Evolutionary conservation across 1,284 basidiomycete genomes (phyloP).

Genomic region (Ceratobasidium sp.): DNA sequence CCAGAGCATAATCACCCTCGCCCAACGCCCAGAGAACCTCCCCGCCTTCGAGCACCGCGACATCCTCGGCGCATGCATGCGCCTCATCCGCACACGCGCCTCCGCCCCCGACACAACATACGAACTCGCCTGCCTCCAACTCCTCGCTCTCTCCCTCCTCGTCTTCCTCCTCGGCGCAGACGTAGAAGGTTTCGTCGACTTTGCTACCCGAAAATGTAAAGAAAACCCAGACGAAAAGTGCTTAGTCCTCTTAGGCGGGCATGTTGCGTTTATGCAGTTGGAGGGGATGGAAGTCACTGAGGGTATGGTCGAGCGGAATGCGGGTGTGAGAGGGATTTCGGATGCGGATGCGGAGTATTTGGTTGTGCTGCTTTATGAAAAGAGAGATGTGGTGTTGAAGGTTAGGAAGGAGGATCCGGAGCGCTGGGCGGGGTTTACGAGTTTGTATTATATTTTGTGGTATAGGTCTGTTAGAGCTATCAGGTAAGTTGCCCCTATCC

Average conservation of each 20-base stretch:
- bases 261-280: background rate
- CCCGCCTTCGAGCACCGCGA: background rate
- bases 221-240: background rate
- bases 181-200: background rate
- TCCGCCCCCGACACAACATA: background rate
- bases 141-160: background rate
- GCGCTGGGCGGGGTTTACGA: conserved; percentile 32
- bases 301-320: background rate
- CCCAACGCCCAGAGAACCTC: background rate
- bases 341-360: conserved; percentile 3
- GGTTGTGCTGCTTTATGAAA: too few relatives aligned
- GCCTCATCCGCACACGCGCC: background rate
- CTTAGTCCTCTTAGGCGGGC: background rate
- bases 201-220: background rate
- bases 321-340: background rate
- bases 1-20: background rate
- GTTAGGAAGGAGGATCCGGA: conserved; percentile 9
- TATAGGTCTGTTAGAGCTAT: background rate
- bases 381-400: too few relatives aligned
- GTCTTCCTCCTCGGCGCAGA: background rate
- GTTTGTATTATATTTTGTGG: conserved; percentile 18
- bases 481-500: background rate
- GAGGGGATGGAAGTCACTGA: background rate
- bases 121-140: background rate
- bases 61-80: background rate